A percentile compares a stretch with the other conserved stretches of the same genome.
Conservation (phyloP, 1,139 yeast species). For the Groenewaldozyma auringiensis region DNA sequence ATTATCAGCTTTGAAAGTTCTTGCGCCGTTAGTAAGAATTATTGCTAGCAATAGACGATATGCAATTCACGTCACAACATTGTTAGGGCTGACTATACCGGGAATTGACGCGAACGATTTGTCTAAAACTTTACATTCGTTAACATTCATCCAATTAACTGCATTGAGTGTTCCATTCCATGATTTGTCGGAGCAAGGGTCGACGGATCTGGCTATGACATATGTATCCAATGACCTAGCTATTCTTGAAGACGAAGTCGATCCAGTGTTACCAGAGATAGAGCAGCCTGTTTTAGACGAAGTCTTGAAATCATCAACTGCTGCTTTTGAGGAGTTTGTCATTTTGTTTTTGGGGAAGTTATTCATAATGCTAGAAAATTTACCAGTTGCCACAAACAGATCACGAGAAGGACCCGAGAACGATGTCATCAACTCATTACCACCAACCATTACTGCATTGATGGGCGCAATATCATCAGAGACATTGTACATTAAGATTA, state of each 20-base stretch:
- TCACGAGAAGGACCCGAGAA: conserved; percentile 29
- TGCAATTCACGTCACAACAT: conserved; percentile 71
- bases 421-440: conserved; percentile 46
- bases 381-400: conserved; percentile 40
- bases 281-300: conserved; percentile 43
- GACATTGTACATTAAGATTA: conserved; percentile 46
- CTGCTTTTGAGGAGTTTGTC: conserved; percentile 59
- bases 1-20: conserved; percentile 59
- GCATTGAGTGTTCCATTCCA: conserved; percentile 65
- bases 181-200: conserved; percentile 18
- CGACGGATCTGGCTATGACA: conserved; percentile 51
- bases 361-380: conserved; percentile 62
- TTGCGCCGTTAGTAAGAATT: conserved; percentile 59
- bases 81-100: conserved; percentile 61
- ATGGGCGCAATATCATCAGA: conserved; percentile 60
- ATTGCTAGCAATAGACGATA: conserved; percentile 59
- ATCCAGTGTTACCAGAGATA: conserved; percentile 20
- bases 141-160: conserved; percentile 63
- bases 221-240: conserved; percentile 49
- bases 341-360: conserved; percentile 51
- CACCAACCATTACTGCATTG: conserved; percentile 60
- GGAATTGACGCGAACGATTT: conserved; percentile 90
- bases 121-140: conserved; percentile 59
- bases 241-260: conserved; percentile 25
- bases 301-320: conserved; percentile 58